A percentile compares a stretch with the other conserved stretches of the same genome.
Conservation (phyloP, 257 asterid species). For the Nicotiana tabacum region DNA sequence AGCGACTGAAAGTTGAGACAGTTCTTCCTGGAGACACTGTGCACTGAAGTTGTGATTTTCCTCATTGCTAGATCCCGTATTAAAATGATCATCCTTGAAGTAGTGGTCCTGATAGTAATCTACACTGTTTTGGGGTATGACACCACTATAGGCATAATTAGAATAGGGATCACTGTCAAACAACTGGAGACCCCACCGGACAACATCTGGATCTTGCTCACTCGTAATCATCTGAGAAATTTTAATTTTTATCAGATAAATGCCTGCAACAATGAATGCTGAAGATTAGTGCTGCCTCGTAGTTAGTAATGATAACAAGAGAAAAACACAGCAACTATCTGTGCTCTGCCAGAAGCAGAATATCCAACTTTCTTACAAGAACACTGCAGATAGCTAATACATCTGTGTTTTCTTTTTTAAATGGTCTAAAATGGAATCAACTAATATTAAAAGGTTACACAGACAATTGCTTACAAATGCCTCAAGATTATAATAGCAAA, state of each 20-base stretch:
- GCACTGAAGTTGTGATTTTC: constrained; percentile 32
- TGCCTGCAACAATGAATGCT: constrained; percentile 13
- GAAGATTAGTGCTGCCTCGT: constrained; percentile 23
- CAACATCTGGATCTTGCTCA: constrained; percentile 91
- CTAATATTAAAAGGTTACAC: background rate
- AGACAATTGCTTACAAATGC: background rate
- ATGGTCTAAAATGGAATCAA: background rate
- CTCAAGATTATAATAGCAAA: background rate
- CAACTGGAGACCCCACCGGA: constrained; percentile 93
- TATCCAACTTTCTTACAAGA: background rate
- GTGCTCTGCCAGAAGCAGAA: background rate
- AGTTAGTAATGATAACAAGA: constrained; percentile 4
- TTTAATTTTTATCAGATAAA: constrained; percentile 10
- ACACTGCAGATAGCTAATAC: background rate
- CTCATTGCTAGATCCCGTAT: constrained; percentile 30
- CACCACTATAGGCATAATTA: constrained; percentile 55
- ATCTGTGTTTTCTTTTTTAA: background rate
- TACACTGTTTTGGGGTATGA: constrained; percentile 35
- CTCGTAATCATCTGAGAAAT: constrained; percentile 51
- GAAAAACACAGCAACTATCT: constrained; percentile 4
- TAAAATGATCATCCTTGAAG: constrained; percentile 46
- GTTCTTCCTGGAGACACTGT: constrained; percentile 57
- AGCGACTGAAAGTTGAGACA: constrained; percentile 63
- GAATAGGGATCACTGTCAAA: constrained; percentile 90
- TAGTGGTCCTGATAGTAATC: constrained; percentile 53